Percentiles rank a stretch among this genome's conserved stretches.
Evolutionary conservation across 73 alveolate species (phyloP).

Genomic region (Uronychia setigera): DNA sequence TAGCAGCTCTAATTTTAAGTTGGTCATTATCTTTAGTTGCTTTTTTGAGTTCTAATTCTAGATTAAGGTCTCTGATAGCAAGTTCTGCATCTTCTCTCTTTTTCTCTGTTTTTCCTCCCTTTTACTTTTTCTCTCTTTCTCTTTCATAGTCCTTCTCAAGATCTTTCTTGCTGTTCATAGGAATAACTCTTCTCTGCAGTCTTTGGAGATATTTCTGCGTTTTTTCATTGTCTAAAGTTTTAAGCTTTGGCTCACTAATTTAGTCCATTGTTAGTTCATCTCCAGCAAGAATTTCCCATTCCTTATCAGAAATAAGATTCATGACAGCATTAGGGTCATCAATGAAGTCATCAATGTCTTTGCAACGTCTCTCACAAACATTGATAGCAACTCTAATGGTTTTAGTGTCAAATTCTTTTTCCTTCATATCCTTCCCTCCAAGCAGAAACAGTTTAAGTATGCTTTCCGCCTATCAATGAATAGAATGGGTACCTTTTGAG

Average conservation of each 20-base stretch:
- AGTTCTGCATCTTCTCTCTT: conserved; percentile 60
- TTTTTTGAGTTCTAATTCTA: conserved; percentile 47
- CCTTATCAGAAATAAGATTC: conserved; percentile 57
- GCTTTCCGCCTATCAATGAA: conserved; percentile 77
- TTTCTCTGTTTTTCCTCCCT: conserved; percentile 61
- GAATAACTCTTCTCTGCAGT: neutral
- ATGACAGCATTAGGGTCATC: conserved; percentile 62
- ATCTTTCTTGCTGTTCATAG: conserved; percentile 33
- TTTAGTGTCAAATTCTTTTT: conserved; percentile 25
- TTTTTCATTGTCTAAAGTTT: conserved; percentile 68
- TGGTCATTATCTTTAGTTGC: conserved; percentile 42
- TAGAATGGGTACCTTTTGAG: neutral
- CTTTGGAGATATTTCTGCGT: neutral
- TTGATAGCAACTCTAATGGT: conserved; percentile 69
- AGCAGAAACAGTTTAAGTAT: conserved; percentile 52
- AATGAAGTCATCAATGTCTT: conserved; percentile 89
- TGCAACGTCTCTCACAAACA: conserved; percentile 81
- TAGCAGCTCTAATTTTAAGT: conserved; percentile 50
- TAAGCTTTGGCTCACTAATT: conserved; percentile 61
- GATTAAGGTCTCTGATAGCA: neutral
- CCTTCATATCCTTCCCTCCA: neutral
- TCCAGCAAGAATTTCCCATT: conserved; percentile 92
- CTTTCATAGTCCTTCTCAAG: neutral
- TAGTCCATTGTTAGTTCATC: conserved; percentile 68
- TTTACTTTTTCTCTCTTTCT: neutral